Evolutionary conservation across 2,329 filamentous ascomycete species (phyloP).

Genomic region (Alternaria sp.): DNA sequence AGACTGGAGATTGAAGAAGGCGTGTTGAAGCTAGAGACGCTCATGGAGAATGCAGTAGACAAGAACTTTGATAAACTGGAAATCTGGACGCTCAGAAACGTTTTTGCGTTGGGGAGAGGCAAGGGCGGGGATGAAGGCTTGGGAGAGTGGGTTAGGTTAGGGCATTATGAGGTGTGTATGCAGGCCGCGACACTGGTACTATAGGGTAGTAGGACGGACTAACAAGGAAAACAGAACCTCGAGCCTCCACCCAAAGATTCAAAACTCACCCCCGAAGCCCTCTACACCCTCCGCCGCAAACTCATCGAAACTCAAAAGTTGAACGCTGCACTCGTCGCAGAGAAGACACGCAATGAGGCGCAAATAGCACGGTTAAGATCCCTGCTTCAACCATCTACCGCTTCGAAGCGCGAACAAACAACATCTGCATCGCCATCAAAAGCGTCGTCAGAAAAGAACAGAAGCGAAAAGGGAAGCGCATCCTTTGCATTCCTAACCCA

Average conservation of each 20-base stretch:
- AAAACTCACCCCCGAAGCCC: slow-evolving; percentile 69
- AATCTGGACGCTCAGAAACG: slow-evolving; percentile 88
- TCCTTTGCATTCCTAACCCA: slow-evolving; percentile 66
- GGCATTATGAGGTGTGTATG: slow-evolving; percentile 77
- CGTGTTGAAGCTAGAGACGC: slow-evolving; percentile 59
- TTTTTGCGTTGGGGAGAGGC: slow-evolving; percentile 64
- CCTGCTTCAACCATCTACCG: slow-evolving; percentile 54
- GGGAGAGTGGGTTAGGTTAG: slow-evolving; percentile 78
- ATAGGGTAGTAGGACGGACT: not conserved
- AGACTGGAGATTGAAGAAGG: slow-evolving; percentile 85
- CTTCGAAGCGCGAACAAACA: slow-evolving; percentile 31
- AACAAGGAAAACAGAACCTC: slow-evolving; percentile 35
- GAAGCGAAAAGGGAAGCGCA: slow-evolving; percentile 10
- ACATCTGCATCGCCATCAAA: slow-evolving; percentile 32
- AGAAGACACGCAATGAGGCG: slow-evolving; percentile 75
- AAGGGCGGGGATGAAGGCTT: slow-evolving; percentile 61
- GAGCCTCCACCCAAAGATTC: slow-evolving; percentile 33
- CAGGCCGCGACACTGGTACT: not conserved
- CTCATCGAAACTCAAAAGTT: slow-evolving; percentile 81
- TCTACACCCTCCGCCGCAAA: slow-evolving; percentile 76
- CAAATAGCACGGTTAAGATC: slow-evolving; percentile 71
- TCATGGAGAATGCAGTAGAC: slow-evolving; percentile 60
- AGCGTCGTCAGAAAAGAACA: not conserved
- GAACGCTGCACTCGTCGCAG: slow-evolving; percentile 72
- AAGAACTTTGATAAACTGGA: slow-evolving; percentile 62